Conservation (phyloP, 768 basidiomycete species). For the Roridomyces roridus region DNA sequence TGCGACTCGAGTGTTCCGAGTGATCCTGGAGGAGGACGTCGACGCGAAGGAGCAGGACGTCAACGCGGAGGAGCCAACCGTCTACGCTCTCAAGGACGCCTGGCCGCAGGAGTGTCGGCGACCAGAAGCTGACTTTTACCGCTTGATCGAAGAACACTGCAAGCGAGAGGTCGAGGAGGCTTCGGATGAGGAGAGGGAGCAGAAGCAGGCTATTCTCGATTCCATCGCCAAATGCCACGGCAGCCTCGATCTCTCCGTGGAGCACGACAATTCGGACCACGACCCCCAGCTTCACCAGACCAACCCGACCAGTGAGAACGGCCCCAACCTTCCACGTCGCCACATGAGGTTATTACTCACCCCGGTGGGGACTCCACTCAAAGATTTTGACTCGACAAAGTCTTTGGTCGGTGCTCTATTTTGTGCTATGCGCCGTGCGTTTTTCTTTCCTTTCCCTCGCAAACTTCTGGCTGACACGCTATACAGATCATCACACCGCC, state of each 20-base stretch:
- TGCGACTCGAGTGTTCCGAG: constrained; percentile 11
- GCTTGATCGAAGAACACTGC: background rate
- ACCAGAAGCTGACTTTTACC: constrained; percentile 7
- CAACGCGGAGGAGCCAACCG: too few species aligned
- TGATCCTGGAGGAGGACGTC: background rate
- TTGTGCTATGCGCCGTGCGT: background rate
- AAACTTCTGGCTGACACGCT: background rate
- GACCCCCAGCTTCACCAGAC: background rate
- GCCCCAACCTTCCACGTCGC: background rate
- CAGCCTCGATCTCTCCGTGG: constrained; percentile 1
- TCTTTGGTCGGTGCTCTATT: background rate
- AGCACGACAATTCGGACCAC: background rate
- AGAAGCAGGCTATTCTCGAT: too few species aligned
- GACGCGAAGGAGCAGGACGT: too few species aligned
- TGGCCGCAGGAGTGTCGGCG: constrained; percentile 6
- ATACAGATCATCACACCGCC: constrained; percentile 1
- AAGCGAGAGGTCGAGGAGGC: background rate
- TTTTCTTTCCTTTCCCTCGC: background rate
- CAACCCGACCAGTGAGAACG: background rate
- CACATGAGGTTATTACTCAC: constrained; percentile 7
- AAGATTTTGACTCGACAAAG: background rate
- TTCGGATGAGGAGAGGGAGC: too few species aligned
- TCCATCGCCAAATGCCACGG: constrained; percentile 5
- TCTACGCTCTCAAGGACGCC: constrained; percentile 9
- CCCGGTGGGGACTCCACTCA: constrained; percentile 1